Evolutionary conservation across 441 rosid species (phyloP).

Genomic region (Arabidopsis hybrid): DNA sequence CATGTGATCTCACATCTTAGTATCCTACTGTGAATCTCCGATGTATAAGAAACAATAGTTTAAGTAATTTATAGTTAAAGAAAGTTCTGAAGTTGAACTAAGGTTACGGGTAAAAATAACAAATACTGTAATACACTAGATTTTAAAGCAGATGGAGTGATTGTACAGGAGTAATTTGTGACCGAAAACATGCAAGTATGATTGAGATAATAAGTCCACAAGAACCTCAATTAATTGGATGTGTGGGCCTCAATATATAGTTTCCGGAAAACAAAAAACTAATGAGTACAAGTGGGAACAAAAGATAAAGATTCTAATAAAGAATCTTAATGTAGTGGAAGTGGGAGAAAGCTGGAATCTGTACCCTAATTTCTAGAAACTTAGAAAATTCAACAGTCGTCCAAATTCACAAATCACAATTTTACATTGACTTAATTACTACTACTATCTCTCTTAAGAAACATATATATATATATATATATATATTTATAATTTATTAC

Average conservation of each 20-base stretch:
- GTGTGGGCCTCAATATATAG: conserved; percentile 31
- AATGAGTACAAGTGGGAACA: conserved; percentile 34
- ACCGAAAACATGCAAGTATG: conserved; percentile 23
- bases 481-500: too few species aligned
- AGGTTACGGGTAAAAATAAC: background rate
- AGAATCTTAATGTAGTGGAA: conserved; percentile 34
- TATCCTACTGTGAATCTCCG: background rate
- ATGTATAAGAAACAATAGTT: conserved; percentile 1
- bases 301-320: conserved; percentile 33
- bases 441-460: too few species aligned
- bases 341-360: conserved; percentile 45
- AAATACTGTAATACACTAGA: background rate
- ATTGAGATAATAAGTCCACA: conserved; percentile 31
- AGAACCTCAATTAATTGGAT: conserved; percentile 18
- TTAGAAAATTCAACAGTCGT: conserved; percentile 9
- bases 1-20: background rate
- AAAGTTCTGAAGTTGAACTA: background rate
- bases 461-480: too few species aligned
- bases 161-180: background rate
- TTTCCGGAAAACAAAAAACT: conserved; percentile 2
- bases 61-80: background rate
- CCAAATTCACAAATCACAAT: background rate
- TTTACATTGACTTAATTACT: background rate
- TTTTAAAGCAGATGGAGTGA: background rate
- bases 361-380: conserved; percentile 37